These are phyloP conservation scores for Thelonectria olida DNA, from an alignment of 2,329 filamentous ascomycete species.

Conservation along the genomic window DNA sequence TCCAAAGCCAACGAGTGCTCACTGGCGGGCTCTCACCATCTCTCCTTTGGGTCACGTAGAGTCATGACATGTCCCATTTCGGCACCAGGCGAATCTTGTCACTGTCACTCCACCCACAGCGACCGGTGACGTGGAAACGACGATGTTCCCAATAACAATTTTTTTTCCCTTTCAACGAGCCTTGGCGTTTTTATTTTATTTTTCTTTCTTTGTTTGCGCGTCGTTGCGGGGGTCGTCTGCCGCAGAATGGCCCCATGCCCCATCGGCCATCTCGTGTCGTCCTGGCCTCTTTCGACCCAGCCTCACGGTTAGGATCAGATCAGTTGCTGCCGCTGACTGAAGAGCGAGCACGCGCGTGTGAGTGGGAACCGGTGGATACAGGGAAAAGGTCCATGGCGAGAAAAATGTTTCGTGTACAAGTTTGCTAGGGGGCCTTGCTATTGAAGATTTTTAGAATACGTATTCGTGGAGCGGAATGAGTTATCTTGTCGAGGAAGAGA, in stretches of 20 bases:
- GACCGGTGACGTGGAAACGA: slow-evolving; percentile 13
- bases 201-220: slow-evolving; percentile 7
- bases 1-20: no score
- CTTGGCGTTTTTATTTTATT: no score
- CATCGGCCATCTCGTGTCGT: slow-evolving; percentile 22
- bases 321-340: neutral
- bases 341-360: slow-evolving; percentile 4
- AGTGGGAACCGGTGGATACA: slow-evolving; percentile 19
- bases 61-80: slow-evolving; percentile 1
- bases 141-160: neutral
- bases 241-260: slow-evolving; percentile 20
- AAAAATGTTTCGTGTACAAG: neutral
- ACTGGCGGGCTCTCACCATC: neutral
- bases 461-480: no score
- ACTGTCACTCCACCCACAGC: neutral
- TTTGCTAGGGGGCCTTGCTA: no score
- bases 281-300: neutral
- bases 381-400: neutral
- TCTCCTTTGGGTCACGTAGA: neutral
- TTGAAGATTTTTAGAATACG: neutral
- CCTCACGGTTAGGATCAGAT: slow-evolving; percentile 13
- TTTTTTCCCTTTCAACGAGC: neutral
- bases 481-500: no score
- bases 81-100: slow-evolving; percentile 1
- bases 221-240: slow-evolving; percentile 10